Base-by-base conservation (phyloP, 164 flowering plant species). In the Chimonanthus salicifolius region DNA sequence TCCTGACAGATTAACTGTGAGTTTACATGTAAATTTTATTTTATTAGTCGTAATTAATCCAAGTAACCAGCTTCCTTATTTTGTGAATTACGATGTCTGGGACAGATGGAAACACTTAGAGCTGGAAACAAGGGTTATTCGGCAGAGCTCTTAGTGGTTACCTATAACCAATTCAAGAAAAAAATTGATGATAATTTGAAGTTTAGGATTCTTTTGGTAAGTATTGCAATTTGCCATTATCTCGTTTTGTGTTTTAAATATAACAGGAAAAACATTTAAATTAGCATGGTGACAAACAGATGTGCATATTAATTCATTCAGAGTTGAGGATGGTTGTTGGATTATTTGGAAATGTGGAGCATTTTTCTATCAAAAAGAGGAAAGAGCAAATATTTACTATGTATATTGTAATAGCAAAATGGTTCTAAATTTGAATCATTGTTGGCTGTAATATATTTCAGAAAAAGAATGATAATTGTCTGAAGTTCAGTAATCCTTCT, bases 141-240 rank as follows among this genome's bases (percentile, higher is more conserved):
- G 15, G 91, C 97, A 15, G 87, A 96, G 81, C 72, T 92, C 70
- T 69, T 84, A 33, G 94, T 92, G 3, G 94, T 92, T 79, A 96
- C 98, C 45, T 96, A 88, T 78, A 78, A 85, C 78, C 80, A 69
- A 49, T 73, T 79, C 51, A 80, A 76, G 80, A 82, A 58, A 74
- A 84, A 76, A 45, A 77, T 71, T 58, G 87, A 89, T 71, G 87
- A 87, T 78, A 82, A 69, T 62, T 84, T 90, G 51, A 96, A 96
- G 82, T 84, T 92, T 67, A 88, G 97, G 71, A 85, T 94, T 72
- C 94, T 96, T 80, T 90, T 96, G 79, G 99, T 96, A 88, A 88
- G 97, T 83, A 68, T 62, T 71, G 62, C 1, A 20, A 49, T 65
- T 16, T 4, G 15, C 49, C 45, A 15, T 43, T 33, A 33, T 33